phyloP scores from a whole-genome alignment of 2,329 filamentous ascomycete species.

The Aspergillus pseudonomiae region DNA sequence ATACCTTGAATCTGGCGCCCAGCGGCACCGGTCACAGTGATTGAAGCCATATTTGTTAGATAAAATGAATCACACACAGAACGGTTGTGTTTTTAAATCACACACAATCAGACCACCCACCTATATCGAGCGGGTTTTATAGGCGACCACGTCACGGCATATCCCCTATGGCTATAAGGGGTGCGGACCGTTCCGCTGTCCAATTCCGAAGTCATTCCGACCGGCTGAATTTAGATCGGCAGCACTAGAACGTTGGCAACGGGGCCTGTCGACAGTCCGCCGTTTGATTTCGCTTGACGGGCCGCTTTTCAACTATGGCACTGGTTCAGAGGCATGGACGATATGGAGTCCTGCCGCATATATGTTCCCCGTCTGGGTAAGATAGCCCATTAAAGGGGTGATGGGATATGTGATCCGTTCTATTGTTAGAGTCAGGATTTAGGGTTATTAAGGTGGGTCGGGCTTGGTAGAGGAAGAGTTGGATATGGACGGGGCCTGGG shows the following conservation, averaged over 20 bases:
- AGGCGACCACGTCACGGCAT: neutral
- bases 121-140: neutral
- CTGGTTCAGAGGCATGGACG: neutral
- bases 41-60: neutral
- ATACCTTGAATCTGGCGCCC: constrained; percentile 3
- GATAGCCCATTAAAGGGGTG: neutral
- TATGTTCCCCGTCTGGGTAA: neutral
- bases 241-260: neutral
- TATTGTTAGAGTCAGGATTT: neutral
- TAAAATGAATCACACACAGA: neutral
- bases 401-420: neutral
- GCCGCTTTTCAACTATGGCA: neutral
- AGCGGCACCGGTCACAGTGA: neutral
- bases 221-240: neutral
- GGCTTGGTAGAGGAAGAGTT: neutral
- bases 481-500: neutral
- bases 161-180: neutral
- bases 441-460: neutral
- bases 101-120: neutral
- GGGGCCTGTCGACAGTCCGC: neutral
- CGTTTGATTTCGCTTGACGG: neutral
- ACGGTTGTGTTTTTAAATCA: neutral
- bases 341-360: neutral
- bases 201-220: neutral
- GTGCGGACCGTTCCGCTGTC: neutral